Evolutionary conservation across 2,329 filamentous ascomycete genomes (phyloP).

Genomic region (Xylaria sp.): DNA sequence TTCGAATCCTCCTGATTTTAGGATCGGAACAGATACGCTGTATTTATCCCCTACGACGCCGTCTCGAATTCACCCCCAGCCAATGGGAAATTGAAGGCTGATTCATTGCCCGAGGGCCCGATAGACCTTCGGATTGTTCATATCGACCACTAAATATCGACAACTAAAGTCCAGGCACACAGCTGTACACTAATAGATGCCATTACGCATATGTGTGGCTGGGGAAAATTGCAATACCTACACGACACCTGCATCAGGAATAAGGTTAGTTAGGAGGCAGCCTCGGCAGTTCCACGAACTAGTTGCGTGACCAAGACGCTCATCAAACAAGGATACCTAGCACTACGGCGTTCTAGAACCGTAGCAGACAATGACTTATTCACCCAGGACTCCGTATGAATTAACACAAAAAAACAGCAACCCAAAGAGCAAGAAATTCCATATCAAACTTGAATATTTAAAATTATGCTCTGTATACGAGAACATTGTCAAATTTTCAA

Average conservation of each 20-base stretch:
- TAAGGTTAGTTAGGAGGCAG: neutral
- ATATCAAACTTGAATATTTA: too few species aligned
- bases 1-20: conserved; percentile 20
- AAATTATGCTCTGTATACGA: neutral
- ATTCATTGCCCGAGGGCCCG: too few species aligned
- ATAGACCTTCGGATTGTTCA: too few species aligned
- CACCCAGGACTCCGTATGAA: too few species aligned
- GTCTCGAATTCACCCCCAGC: neutral
- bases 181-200: too few species aligned
- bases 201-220: neutral
- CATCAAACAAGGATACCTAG: conserved; percentile 1
- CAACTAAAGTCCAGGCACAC: too few species aligned
- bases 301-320: neutral
- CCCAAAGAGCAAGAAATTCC: too few species aligned
- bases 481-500: neutral
- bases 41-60: neutral
- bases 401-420: neutral
- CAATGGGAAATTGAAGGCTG: neutral
- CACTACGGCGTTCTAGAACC: neutral
- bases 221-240: neutral
- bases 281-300: conserved; percentile 3
- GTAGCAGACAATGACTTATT: neutral
- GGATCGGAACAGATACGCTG: neutral
- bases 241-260: neutral
- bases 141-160: too few species aligned